Conservation (phyloP, 371 early-diverging fungal species). For the Circinella minor region DNA sequence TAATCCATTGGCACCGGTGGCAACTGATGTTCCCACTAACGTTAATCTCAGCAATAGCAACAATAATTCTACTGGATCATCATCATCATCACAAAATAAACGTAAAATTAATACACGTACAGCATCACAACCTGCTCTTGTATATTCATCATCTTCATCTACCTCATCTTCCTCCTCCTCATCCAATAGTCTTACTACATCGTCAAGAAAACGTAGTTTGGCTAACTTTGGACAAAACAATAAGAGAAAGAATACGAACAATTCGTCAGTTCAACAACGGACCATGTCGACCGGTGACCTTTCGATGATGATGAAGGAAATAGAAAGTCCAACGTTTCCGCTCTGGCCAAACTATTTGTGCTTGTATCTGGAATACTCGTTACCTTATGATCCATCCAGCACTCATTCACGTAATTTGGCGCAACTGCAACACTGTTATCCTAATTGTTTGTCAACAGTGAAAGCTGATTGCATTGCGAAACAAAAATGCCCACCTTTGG, state of each 20-base stretch:
- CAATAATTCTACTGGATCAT: neutral
- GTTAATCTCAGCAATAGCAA: neutral
- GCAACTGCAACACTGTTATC: slow-evolving; percentile 45
- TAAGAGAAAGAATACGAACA: neutral
- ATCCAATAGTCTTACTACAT: neutral
- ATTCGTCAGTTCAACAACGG: slow-evolving; percentile 1
- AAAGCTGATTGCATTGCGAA: slow-evolving; percentile 22
- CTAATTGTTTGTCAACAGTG: slow-evolving; percentile 27
- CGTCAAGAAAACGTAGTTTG: neutral
- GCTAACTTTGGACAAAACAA: neutral
- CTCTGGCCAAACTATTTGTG: slow-evolving; percentile 57
- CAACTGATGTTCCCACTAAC: neutral
- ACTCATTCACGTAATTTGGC: slow-evolving; percentile 43
- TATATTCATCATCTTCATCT: slow-evolving; percentile 9
- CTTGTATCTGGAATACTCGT: slow-evolving; percentile 45
- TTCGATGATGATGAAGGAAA: slow-evolving; percentile 8
- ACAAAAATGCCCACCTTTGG: slow-evolving; percentile 44
- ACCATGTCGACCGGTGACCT: slow-evolving; percentile 13
- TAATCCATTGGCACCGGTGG: neutral
- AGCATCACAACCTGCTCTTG: slow-evolving; percentile 9
- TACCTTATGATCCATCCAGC: slow-evolving; percentile 43
- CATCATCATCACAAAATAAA: slow-evolving; percentile 9
- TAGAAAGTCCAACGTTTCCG: slow-evolving; percentile 12
- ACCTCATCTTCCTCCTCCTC: slow-evolving; percentile 8
- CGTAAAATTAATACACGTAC: neutral